These are phyloP conservation scores for Avena sativa DNA, from an alignment of 176 grass and related monocot genomes.

Conservation along the genomic window DNA sequence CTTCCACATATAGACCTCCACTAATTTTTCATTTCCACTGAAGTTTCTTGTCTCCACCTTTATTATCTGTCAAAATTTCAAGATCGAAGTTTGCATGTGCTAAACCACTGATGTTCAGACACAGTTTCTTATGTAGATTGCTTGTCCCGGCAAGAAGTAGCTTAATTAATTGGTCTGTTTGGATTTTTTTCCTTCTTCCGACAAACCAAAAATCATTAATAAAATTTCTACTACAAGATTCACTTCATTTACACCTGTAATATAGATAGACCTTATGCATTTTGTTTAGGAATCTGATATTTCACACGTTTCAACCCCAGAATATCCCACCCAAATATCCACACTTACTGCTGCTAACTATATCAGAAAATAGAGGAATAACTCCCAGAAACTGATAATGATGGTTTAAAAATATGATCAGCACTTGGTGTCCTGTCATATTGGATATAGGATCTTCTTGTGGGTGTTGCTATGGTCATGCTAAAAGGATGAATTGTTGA, in stretches of 20 bases:
- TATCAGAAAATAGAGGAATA: not conserved
- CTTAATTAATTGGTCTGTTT: not conserved
- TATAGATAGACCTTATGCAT: not conserved
- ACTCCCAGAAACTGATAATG: not conserved
- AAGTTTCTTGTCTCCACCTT: not conserved
- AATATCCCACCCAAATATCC: not conserved
- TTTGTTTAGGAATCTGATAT: not conserved
- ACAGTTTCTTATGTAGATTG: not conserved
- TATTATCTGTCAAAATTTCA: not conserved
- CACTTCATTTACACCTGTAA: not conserved
- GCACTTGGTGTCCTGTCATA: not conserved
- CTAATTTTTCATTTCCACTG: not conserved
- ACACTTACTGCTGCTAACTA: not conserved
- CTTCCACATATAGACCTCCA: not conserved
- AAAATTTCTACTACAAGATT: not conserved
- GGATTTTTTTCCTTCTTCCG: not conserved
- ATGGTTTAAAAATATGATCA: not conserved
- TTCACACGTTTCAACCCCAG: not conserved
- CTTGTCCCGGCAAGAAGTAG: not conserved
- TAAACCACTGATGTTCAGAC: not conserved
- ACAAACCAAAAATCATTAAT: not conserved
- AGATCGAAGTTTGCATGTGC: slow-evolving; percentile 1
- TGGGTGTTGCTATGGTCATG: not conserved
- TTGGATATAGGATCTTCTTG: not conserved
- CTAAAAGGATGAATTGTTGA: not conserved